Conservation (phyloP, 176 grass and related monocot genomes). For the Phragmites australis region DNA sequence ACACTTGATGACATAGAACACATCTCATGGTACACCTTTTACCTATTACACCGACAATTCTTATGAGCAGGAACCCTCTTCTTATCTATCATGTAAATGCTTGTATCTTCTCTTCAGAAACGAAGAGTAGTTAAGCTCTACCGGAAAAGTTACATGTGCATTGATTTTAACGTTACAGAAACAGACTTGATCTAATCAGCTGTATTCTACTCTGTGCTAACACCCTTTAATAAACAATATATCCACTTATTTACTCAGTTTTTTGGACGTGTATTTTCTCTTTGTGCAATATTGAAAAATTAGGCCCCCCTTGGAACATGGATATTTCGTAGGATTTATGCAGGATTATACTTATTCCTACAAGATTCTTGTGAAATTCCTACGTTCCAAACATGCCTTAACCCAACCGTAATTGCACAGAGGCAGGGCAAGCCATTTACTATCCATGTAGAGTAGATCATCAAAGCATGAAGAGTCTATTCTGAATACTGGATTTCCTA, state of each 20-base stretch:
- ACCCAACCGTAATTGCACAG: neutral
- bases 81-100: neutral
- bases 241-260: neutral
- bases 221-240: neutral
- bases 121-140: neutral
- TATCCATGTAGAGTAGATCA: neutral
- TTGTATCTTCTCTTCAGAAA: constrained; percentile 4
- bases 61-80: neutral
- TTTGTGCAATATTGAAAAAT: too few species aligned
- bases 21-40: too few species aligned
- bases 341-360: too few species aligned
- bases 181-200: neutral
- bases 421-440: neutral
- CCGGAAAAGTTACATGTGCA: neutral
- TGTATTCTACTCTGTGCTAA: neutral
- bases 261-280: too few species aligned
- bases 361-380: too few species aligned
- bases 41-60: too few species aligned
- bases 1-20: too few species aligned
- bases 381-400: neutral
- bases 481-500: neutral
- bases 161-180: neutral
- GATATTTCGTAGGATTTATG: too few species aligned
- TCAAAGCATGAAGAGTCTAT: neutral
- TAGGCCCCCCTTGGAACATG: too few species aligned